Conservation (phyloP, 2,329 filamentous ascomycete species). For the Aspergillus latus region DNA sequence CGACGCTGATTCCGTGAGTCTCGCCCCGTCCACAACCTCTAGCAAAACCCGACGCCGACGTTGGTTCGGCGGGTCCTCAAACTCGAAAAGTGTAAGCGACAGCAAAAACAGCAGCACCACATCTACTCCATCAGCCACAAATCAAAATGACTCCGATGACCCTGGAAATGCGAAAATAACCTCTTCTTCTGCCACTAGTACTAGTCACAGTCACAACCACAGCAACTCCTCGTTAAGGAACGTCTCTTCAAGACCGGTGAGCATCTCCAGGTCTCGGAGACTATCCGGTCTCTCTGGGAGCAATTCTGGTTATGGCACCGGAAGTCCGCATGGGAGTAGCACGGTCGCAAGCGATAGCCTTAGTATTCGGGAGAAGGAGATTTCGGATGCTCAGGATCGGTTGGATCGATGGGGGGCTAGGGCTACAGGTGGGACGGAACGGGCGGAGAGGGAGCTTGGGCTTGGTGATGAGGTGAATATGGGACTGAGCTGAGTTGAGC, state of each 20-base stretch:
- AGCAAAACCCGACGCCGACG: slow-evolving; percentile 36
- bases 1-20: slow-evolving; percentile 29
- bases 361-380: slow-evolving; percentile 40
- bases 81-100: slow-evolving; percentile 30
- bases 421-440: slow-evolving; percentile 55
- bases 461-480: slow-evolving; percentile 82
- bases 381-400: slow-evolving; percentile 47
- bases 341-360: slow-evolving; percentile 30
- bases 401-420: slow-evolving; percentile 54
- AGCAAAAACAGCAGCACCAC: slow-evolving; percentile 23
- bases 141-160: slow-evolving; percentile 18
- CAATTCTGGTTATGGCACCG: slow-evolving; percentile 11
- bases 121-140: slow-evolving; percentile 13
- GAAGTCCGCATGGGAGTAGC: slow-evolving; percentile 25
- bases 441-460: slow-evolving; percentile 63
- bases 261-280: slow-evolving; percentile 30
- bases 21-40: slow-evolving; percentile 30
- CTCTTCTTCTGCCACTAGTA: slow-evolving; percentile 12
- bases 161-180: slow-evolving; percentile 23
- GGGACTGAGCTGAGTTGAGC: slow-evolving; percentile 66
- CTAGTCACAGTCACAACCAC: slow-evolving; percentile 15
- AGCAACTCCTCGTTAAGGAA: slow-evolving; percentile 17
- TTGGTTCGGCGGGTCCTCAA: slow-evolving; percentile 36
- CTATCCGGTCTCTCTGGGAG: slow-evolving; percentile 27
- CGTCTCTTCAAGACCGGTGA: slow-evolving; percentile 31